phyloP scores from a whole-genome alignment of 2,329 filamentous ascomycete genomes.

The Apiospora aurea region DNA sequence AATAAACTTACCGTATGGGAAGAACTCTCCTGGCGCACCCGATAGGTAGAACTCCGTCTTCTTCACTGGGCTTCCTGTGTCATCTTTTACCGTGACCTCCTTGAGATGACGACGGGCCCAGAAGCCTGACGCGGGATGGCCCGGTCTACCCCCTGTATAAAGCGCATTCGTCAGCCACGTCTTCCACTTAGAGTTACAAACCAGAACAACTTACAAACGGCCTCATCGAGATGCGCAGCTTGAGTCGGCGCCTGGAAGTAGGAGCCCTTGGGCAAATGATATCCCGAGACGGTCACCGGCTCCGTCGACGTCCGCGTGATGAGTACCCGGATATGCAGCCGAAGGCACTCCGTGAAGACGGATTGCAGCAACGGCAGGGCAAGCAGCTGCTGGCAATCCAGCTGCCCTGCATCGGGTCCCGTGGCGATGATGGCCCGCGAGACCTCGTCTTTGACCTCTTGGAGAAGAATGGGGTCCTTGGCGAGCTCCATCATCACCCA shows the following conservation, averaged over 20 bases:
- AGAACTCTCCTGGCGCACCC: background rate
- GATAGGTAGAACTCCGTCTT: background rate
- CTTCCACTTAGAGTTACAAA: background rate
- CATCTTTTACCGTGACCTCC: background rate
- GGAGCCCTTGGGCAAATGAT: background rate
- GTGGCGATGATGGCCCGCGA: too few relatives aligned
- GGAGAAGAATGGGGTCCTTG: background rate
- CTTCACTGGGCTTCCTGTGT: background rate
- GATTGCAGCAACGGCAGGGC: background rate
- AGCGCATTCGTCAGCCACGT: background rate
- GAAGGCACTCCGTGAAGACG: background rate
- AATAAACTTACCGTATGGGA: background rate
- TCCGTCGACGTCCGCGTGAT: background rate
- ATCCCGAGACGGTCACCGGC: background rate
- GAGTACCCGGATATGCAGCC: background rate
- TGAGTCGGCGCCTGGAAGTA: background rate
- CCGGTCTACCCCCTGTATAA: background rate
- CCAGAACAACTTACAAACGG: background rate
- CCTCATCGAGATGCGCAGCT: background rate
- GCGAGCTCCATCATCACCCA: slow-evolving; percentile 18
- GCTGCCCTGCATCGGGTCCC: too few relatives aligned
- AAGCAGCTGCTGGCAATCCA: background rate
- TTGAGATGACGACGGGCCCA: background rate
- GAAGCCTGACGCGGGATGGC: background rate
- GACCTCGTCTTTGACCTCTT: background rate